Conservation (phyloP, 495 filamentous ascomycete species). For the Aspergillus biplanus region DNA sequence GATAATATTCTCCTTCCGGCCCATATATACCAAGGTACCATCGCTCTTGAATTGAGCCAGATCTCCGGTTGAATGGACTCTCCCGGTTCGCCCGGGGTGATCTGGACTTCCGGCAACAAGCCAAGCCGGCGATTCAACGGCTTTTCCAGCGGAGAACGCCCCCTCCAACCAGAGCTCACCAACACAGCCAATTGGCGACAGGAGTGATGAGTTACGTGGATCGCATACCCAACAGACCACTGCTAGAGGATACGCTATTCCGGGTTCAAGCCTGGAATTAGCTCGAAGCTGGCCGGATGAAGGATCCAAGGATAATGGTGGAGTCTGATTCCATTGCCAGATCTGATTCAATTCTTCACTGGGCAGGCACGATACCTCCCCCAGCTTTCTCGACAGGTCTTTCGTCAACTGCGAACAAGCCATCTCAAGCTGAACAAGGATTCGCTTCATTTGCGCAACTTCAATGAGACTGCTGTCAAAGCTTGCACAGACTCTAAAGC, state of each 20-base stretch:
- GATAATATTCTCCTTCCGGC: slow-evolving; percentile 36
- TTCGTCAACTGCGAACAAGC: slow-evolving; percentile 35
- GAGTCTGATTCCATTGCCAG: slow-evolving; percentile 41
- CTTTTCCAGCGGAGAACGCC: slow-evolving; percentile 27
- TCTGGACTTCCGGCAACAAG: slow-evolving; percentile 36
- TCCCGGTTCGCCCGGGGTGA: slow-evolving; percentile 31
- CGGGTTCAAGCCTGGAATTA: slow-evolving; percentile 30
- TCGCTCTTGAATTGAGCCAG: slow-evolving; percentile 36
- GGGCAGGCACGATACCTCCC: slow-evolving; percentile 42
- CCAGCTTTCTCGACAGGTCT: slow-evolving; percentile 28
- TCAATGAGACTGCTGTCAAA: slow-evolving; percentile 58
- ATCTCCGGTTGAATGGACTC: slow-evolving; percentile 36
- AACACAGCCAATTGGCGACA: slow-evolving; percentile 37
- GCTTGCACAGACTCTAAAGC: slow-evolving; percentile 63
- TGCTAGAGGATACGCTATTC: slow-evolving; percentile 33
- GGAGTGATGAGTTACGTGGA: slow-evolving; percentile 33
- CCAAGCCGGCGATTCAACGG: slow-evolving; percentile 38
- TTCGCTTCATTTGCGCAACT: slow-evolving; percentile 44
- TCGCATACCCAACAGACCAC: slow-evolving; percentile 41
- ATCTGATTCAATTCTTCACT: slow-evolving; percentile 41
- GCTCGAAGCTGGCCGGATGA: slow-evolving; percentile 33
- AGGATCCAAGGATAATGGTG: slow-evolving; percentile 33
- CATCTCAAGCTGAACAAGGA: slow-evolving; percentile 46
- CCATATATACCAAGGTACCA: slow-evolving; percentile 35
- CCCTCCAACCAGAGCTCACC: slow-evolving; percentile 43